A percentile compares a stretch with the other conserved stretches of the same genome.
Conservation (phyloP, 2,329 filamentous ascomycete species). For the Bipolaris gigantea region DNA sequence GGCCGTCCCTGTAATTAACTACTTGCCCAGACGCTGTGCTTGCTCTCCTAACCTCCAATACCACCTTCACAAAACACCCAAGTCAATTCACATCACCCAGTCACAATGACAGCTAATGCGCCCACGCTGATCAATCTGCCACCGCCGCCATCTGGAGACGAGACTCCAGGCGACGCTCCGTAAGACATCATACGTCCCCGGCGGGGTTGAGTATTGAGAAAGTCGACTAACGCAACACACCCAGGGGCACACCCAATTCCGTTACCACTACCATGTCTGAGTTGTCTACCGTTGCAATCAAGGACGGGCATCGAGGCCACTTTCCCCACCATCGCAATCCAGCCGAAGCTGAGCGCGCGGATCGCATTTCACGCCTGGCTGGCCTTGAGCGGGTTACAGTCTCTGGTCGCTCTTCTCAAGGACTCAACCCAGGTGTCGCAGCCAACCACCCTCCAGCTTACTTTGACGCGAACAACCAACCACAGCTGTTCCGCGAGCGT, state of each 20-base stretch:
- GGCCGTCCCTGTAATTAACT: constrained; percentile 4
- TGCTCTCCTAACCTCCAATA: constrained; percentile 11
- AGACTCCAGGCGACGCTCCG: constrained; percentile 89
- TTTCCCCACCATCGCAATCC: constrained; percentile 66
- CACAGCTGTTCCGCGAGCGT: constrained; percentile 68
- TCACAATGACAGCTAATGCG: constrained; percentile 43
- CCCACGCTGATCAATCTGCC: constrained; percentile 83
- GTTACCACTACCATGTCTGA: constrained; percentile 89
- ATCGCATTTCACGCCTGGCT: constrained; percentile 91
- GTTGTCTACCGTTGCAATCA: constrained; percentile 91
- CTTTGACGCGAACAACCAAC: constrained; percentile 75
- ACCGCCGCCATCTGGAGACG: constrained; percentile 76
- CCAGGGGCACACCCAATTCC: constrained; percentile 87
- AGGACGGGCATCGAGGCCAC: constrained; percentile 89
- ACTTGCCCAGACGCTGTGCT: constrained; percentile 5
- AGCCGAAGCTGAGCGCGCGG: constrained; percentile 87
- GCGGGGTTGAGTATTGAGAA: constrained; percentile 9
- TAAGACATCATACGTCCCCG: constrained; percentile 52
- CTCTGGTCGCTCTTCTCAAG: constrained; percentile 58
- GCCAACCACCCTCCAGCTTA: constrained; percentile 59
- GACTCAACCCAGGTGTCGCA: constrained; percentile 52
- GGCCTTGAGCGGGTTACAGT: constrained; percentile 87
- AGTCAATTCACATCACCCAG: not conserved
- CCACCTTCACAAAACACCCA: constrained; percentile 1
- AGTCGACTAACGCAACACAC: constrained; percentile 17